Evolutionary conservation across 345 rosid genomes (phyloP).

Genomic region (Eucalyptus curtisii): DNA sequence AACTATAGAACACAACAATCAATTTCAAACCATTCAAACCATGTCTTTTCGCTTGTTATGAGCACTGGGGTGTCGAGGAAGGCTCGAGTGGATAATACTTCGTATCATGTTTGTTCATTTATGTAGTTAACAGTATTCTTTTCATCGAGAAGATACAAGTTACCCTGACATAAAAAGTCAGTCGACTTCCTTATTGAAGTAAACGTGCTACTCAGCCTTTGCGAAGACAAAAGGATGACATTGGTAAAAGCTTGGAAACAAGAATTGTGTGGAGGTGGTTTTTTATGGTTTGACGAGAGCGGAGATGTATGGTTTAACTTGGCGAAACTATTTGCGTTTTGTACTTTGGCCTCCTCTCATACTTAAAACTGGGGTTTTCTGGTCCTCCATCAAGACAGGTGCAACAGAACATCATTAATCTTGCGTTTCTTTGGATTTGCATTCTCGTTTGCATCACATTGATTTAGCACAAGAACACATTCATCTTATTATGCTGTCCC

Average conservation of each 20-base stretch:
- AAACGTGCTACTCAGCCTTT: background rate
- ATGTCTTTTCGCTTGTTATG: background rate
- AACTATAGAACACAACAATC: background rate
- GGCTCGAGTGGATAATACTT: background rate
- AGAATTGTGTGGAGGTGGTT: background rate
- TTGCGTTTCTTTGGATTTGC: background rate
- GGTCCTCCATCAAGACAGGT: background rate
- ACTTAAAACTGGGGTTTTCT: background rate
- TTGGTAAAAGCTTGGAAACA: background rate
- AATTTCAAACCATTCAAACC: background rate
- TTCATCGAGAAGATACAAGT: background rate
- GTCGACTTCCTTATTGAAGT: background rate
- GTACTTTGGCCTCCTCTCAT: background rate
- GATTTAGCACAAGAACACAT: background rate
- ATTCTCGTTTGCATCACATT: background rate
- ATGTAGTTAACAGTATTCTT: background rate
- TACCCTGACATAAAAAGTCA: background rate
- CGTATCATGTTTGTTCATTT: background rate
- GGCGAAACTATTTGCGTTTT: background rate
- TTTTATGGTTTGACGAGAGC: background rate
- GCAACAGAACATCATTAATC: background rate
- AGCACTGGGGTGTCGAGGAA: background rate
- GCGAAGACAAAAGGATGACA: background rate
- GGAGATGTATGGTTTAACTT: background rate
- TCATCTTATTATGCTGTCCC: background rate